phyloP scores from a whole-genome alignment of 208 protist species.

The Kentomonas sorsogonicus region DNA sequence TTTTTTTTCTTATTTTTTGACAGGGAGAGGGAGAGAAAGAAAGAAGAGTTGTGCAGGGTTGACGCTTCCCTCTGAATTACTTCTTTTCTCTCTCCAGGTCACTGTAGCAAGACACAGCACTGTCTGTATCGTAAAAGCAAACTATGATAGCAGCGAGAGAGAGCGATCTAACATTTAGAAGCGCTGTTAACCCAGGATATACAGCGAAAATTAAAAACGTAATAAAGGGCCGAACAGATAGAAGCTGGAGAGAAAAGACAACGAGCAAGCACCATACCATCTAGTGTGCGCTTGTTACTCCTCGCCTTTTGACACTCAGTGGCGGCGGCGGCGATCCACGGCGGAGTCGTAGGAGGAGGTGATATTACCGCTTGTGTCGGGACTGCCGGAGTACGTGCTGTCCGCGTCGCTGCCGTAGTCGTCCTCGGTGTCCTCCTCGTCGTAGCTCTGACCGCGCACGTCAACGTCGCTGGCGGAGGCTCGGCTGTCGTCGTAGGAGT shows the following conservation, averaged over 20 bases:
- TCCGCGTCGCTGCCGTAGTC: slow-evolving; percentile 2
- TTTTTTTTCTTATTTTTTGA: slow-evolving; percentile 4
- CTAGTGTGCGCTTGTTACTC: background rate
- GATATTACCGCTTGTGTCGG: too few relatives aligned
- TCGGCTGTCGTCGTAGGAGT: slow-evolving; percentile 7
- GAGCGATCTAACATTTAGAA: background rate
- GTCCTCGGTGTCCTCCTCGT: slow-evolving; percentile 24
- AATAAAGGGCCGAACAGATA: background rate
- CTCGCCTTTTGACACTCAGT: too few relatives aligned
- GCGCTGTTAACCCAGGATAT: background rate
- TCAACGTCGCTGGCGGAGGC: slow-evolving; percentile 24
- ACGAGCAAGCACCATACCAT: background rate
- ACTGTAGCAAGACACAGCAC: too few relatives aligned
- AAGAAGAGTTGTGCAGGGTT: too few relatives aligned
- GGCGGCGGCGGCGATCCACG: too few relatives aligned
- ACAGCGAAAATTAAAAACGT: slow-evolving; percentile 7
- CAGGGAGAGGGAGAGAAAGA: too few relatives aligned
- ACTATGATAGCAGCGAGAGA: too few relatives aligned
- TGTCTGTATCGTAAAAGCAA: too few relatives aligned
- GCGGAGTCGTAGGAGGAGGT: slow-evolving; percentile 3
- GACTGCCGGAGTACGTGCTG: slow-evolving; percentile 5
- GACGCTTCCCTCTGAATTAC: too few relatives aligned
- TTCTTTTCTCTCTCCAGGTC: too few relatives aligned
- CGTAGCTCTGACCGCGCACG: slow-evolving; percentile 41
- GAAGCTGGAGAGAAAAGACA: too few relatives aligned